A percentile compares a stretch with the other conserved stretches of the same genome.
phyloP scores from a whole-genome alignment of 768 basidiomycete species.

The Scleroderma citrinum region DNA sequence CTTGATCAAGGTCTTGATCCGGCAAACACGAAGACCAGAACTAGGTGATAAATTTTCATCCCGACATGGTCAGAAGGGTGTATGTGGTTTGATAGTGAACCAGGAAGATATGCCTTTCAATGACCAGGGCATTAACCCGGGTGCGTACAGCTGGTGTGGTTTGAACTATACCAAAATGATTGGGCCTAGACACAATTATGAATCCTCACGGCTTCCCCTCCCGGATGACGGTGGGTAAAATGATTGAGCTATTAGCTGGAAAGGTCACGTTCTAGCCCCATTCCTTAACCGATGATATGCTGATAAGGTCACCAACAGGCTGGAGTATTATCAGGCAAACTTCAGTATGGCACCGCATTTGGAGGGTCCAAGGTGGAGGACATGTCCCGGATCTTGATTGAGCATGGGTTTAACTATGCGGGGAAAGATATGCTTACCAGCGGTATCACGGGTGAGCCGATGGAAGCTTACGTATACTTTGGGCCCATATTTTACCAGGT shows the following conservation, averaged over 20 bases:
- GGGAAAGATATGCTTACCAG: constrained; percentile 99
- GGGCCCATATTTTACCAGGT: constrained; percentile 98
- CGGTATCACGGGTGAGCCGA: constrained; percentile 93
- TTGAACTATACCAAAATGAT: constrained; percentile 9
- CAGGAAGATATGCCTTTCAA: constrained; percentile 99
- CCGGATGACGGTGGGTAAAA: constrained; percentile 99
- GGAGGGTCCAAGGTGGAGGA: constrained; percentile 98
- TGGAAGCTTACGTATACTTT: constrained; percentile 98
- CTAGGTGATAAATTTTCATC: constrained; percentile 99
- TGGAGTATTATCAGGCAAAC: constrained; percentile 81
- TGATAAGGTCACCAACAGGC: constrained; percentile 44
- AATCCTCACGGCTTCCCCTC: constrained; percentile 99
- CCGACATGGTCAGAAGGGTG: constrained; percentile 97
- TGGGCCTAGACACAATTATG: constrained; percentile 89
- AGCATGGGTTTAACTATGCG: constrained; percentile 92
- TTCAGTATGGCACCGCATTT: constrained; percentile 94
- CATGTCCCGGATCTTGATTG: constrained; percentile 94
- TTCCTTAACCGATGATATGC: background rate
- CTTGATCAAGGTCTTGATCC: constrained; percentile 93
- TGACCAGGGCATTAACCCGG: constrained; percentile 91
- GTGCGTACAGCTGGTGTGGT: constrained; percentile 34
- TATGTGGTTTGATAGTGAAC: constrained; percentile 97
- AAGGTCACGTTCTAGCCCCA: constrained; percentile 48
- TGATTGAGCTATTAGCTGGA: constrained; percentile 96
- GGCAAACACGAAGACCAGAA: constrained; percentile 94